A percentile compares a stretch with the other conserved stretches of the same genome.
These are phyloP conservation scores for Aschersonia sp. DNA, from an alignment of 2,329 filamentous ascomycete species.

Conservation along the genomic window DNA sequence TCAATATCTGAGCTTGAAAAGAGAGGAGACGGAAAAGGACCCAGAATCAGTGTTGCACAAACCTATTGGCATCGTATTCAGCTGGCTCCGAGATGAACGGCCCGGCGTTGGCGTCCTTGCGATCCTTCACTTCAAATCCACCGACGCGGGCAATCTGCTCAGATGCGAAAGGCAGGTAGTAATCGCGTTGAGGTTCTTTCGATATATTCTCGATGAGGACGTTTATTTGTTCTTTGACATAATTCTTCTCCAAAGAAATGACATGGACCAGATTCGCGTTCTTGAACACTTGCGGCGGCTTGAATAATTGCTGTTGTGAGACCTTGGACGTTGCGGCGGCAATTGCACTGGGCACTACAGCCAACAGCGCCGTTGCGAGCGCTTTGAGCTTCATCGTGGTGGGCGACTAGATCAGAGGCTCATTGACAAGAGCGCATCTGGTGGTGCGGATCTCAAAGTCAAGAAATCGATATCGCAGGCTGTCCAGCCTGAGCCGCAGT, in stretches of 20 bases:
- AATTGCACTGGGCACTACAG: constrained; percentile 36
- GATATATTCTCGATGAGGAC: constrained; percentile 86
- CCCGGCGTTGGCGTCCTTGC: constrained; percentile 57
- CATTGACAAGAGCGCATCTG: constrained; percentile 16
- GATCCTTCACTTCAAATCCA: constrained; percentile 82
- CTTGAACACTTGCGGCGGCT: constrained; percentile 80
- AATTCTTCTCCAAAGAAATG: constrained; percentile 86
- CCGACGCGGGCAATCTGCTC: constrained; percentile 65
- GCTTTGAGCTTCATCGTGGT: constrained; percentile 27
- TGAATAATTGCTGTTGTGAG: constrained; percentile 53
- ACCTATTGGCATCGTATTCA: constrained; percentile 48
- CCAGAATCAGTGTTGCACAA: constrained; percentile 8
- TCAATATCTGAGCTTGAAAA: too few species aligned
- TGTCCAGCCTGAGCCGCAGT: neutral
- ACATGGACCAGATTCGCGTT: constrained; percentile 84
- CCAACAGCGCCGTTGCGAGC: constrained; percentile 42
- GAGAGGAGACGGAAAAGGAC: neutral
- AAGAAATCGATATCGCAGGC: constrained; percentile 3
- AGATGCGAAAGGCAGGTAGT: constrained; percentile 77
- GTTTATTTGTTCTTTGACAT: constrained; percentile 80
- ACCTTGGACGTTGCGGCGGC: constrained; percentile 39
- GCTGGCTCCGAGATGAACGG: constrained; percentile 57
- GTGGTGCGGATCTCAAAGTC: constrained; percentile 1
- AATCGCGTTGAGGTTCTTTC: constrained; percentile 66
- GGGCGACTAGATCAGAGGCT: constrained; percentile 11